These are phyloP conservation scores for Arabidopsis arenosa DNA, from an alignment of 345 rosid genomes.

Conservation along the genomic window DNA sequence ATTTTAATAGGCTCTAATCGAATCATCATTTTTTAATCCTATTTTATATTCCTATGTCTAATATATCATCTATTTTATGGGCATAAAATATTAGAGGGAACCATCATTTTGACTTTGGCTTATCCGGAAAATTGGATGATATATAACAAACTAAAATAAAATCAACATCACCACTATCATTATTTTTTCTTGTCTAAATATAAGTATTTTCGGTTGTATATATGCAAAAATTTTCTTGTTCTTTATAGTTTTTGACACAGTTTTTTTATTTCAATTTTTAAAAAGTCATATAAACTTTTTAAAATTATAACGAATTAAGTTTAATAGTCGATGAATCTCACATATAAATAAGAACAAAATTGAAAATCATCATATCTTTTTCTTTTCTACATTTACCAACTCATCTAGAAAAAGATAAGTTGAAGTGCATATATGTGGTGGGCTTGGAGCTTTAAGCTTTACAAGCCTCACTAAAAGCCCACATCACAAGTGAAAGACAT, in stretches of 20 bases:
- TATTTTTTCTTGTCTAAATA: too few relatives aligned
- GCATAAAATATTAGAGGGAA: background rate
- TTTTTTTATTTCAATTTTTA: too few relatives aligned
- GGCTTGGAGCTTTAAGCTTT: background rate
- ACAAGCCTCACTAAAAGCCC: conserved; percentile 30
- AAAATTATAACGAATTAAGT: too few relatives aligned
- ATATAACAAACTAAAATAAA: background rate
- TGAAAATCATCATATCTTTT: background rate
- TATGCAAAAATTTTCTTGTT: too few relatives aligned
- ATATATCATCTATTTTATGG: background rate
- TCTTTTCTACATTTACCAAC: background rate
- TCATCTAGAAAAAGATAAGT: background rate
- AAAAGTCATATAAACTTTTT: too few relatives aligned
- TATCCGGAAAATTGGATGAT: background rate
- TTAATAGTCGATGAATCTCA: too few relatives aligned
- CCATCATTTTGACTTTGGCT: background rate
- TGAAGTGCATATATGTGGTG: conserved; percentile 2
- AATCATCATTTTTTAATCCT: conserved; percentile 1
- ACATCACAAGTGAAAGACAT: background rate
- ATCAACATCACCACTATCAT: background rate
- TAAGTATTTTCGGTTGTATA: too few relatives aligned
- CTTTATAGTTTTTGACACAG: too few relatives aligned
- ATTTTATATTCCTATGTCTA: background rate
- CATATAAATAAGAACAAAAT: too few relatives aligned
- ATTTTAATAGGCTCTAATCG: background rate